Evolutionary conservation across 1,284 basidiomycete species (phyloP).

Genomic region (Boletellus dicymbophilus): DNA sequence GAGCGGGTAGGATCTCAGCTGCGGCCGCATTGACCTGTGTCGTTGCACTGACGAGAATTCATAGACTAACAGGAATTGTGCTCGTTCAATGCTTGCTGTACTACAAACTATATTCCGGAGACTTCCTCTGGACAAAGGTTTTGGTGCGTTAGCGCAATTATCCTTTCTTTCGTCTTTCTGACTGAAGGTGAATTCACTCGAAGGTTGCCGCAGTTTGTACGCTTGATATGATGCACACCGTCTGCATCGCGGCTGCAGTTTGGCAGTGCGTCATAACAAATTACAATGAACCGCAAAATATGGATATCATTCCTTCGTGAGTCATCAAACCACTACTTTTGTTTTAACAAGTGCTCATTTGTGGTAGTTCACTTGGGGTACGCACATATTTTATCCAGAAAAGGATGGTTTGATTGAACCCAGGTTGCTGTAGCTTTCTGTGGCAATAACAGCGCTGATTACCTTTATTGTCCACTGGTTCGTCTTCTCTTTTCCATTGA

Average conservation of each 20-base stretch:
- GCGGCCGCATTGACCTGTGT: too few species aligned
- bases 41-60: slow-evolving; percentile 10
- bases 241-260: slow-evolving; percentile 27
- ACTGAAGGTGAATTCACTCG: too few species aligned
- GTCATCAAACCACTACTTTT: neutral
- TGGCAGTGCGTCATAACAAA: slow-evolving; percentile 32
- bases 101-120: slow-evolving; percentile 43
- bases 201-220: slow-evolving; percentile 33
- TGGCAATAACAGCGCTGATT: slow-evolving; percentile 29
- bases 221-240: slow-evolving; percentile 32
- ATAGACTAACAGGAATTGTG: slow-evolving; percentile 49
- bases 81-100: slow-evolving; percentile 47
- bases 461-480: slow-evolving; percentile 36
- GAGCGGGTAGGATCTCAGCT: slow-evolving; percentile 20
- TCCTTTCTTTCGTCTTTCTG: too few species aligned
- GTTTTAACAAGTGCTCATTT: slow-evolving; percentile 3
- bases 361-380: slow-evolving; percentile 27
- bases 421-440: slow-evolving; percentile 27
- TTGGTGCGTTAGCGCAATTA: slow-evolving; percentile 34
- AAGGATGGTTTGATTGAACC: neutral
- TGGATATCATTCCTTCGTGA: slow-evolving; percentile 34
- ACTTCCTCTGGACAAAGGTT: slow-evolving; percentile 35
- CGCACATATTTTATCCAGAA: neutral
- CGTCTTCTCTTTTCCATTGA: neutral
- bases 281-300: slow-evolving; percentile 23